These are phyloP conservation scores for Sporothrix pallida DNA, from an alignment of 2,329 filamentous ascomycete species.

Conservation along the genomic window DNA sequence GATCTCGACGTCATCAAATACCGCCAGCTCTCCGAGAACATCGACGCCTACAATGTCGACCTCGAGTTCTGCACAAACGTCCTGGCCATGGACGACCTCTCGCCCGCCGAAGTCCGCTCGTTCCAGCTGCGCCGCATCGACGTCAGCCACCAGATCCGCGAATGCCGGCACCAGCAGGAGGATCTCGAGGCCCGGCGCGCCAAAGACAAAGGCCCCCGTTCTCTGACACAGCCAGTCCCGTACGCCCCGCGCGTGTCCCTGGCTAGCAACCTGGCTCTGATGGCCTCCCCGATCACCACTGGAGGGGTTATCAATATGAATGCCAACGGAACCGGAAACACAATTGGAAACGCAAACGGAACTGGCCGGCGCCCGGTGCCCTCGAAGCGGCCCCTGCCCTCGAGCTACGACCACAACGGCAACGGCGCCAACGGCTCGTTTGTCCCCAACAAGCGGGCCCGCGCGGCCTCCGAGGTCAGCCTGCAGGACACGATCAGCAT, in stretches of 20 bases:
- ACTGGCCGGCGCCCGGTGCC: neutral
- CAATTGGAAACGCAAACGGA: no score
- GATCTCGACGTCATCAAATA: slow-evolving; percentile 44
- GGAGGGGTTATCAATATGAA: neutral
- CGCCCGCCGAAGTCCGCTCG: slow-evolving; percentile 50
- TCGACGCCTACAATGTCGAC: slow-evolving; percentile 52
- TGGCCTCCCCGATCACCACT: no score
- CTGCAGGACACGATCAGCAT: slow-evolving; percentile 35
- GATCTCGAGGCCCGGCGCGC: slow-evolving; percentile 40
- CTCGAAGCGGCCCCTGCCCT: slow-evolving; percentile 8
- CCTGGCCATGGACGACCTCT: slow-evolving; percentile 46
- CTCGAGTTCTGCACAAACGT: slow-evolving; percentile 50
- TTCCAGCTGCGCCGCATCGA: slow-evolving; percentile 53
- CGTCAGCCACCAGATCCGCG: slow-evolving; percentile 52
- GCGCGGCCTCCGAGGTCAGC: slow-evolving; percentile 32
- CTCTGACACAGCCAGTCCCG: slow-evolving; percentile 19
- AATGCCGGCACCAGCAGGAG: slow-evolving; percentile 51
- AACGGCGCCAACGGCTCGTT: neutral
- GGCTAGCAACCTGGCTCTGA: neutral
- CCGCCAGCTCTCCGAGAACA: slow-evolving; percentile 51
- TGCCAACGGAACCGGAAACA: neutral
- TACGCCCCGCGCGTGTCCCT: neutral
- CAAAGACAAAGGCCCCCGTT: slow-evolving; percentile 30
- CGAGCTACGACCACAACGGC: neutral
- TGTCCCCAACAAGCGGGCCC: slow-evolving; percentile 26